Base-by-base conservation (phyloP, 495 filamentous ascomycete species). In the Echria macrotheca region DNA sequence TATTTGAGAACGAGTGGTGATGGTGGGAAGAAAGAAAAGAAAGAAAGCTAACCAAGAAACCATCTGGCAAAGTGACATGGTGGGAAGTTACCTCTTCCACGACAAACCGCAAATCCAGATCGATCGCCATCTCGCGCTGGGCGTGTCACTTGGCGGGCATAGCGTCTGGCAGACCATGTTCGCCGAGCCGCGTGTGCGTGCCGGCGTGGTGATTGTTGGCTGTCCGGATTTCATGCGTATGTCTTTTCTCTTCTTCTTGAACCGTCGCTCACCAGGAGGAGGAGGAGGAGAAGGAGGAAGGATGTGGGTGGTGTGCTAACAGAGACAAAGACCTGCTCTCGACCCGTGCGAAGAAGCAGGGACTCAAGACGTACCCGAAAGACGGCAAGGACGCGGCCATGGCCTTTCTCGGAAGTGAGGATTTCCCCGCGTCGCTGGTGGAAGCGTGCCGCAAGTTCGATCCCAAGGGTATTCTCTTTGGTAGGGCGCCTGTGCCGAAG, bases 81-180 rank as follows among this genome's bases (percentile, higher is more conserved):
- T 96, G 2, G 80, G 82, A n/a, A 76, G 80, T 0, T 94, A 87
- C 55, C 70, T 91, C 11, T 90, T 90, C 69, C 80, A 45, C 52
- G 71, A 54, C 56, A 70, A 45, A 52, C 72, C 52, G 6, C 45
- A 42, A 18, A 68, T 66, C 31, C 56, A 47, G n/a, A 79, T 95
- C 45, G 74, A 79, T 25, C 76, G 82, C 23, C 79, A 96, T 57
- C 55, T 95, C 14, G 83, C 84, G 2, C 68, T 93, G 5, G 93
- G 93, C 0, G 74, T 96, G 11, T 91, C 86, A 4, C 73, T 97
- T 0, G 93, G 93, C 7, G 93, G 87, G 3, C 93, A 98, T 61
- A 82, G 86, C 17, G 85, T 85, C 0, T 98, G 91, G 85, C 83
- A 90, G 56, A 72, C 82, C 9, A 62, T 95, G 29, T 73, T 95